Percentiles rank a stretch among this genome's conserved stretches.
Conservation (phyloP, 352 stramenopile genomes). For the Globisporangium megalacanthum region DNA sequence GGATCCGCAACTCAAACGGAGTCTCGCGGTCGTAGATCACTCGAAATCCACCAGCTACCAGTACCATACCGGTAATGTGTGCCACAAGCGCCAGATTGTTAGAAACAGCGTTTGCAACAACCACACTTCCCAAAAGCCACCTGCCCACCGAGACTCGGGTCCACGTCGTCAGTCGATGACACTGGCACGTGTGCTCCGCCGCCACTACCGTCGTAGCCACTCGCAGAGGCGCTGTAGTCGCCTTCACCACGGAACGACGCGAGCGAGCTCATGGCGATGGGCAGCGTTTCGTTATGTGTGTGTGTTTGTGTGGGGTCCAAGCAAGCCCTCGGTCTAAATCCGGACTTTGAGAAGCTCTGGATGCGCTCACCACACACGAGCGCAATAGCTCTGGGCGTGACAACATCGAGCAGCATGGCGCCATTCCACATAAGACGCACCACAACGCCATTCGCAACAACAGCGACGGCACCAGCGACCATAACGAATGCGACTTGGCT, state of each 20-base stretch:
- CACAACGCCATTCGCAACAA: not conserved
- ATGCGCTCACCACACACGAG: too few species aligned
- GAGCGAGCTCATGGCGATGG: constrained; percentile 27
- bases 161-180: constrained; percentile 53
- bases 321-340: too few species aligned
- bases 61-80: too few species aligned
- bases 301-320: not conserved
- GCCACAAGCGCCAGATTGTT: too few species aligned
- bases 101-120: too few species aligned
- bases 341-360: too few species aligned
- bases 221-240: constrained; percentile 10
- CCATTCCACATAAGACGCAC: not conserved
- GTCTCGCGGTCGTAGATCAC: constrained; percentile 91
- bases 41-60: constrained; percentile 66
- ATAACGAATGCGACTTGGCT: not conserved
- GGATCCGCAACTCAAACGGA: constrained; percentile 87
- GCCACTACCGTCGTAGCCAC: constrained; percentile 11
- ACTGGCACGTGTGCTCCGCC: constrained; percentile 36
- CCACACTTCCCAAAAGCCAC: too few species aligned
- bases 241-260: constrained; percentile 31
- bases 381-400: not conserved
- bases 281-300: too few species aligned
- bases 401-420: not conserved
- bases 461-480: not conserved
- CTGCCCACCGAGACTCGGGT: constrained; percentile 65